Base-by-base conservation (phyloP, 441 rosid genomes). In the Corymbia citriodora region DNA sequence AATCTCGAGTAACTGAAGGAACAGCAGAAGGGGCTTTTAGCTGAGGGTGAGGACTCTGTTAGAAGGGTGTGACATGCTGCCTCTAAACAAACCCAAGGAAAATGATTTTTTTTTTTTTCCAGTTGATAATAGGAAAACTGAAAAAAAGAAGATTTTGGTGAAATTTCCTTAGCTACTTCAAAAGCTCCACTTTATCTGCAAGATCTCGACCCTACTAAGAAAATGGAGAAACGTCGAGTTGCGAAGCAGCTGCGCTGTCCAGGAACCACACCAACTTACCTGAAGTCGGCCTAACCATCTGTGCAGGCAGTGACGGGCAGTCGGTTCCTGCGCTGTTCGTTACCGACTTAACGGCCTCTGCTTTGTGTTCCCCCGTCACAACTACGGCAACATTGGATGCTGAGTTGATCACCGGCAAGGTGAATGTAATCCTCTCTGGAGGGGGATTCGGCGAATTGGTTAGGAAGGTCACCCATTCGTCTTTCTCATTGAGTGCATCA, bases 401-500 rank as follows among this genome's bases (percentile, higher is more conserved):
- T 2, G 99, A 94, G 93, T 97, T 97, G 92, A 98, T 98, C 92
- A 98, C 99, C 1, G 99, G 99, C 88, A 98, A 90, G 89, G 99
- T 98, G 93, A 97, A 97, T 40, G 99, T 97, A 92, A 98, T 96
- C 93, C 99, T 96, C 95, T 97, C 99, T 0, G 96, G 98, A 45
- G 99, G 99, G 59, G 98, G 94, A 90, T 94, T 93, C 8, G 99
- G 98, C 50, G 99, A 96, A 91, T 98, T 92, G 5, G 96, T 96
- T 68, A 97, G 93, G 87, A 93, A 98, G 33, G 97, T 95, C 54
- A 97, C 96, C 99, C 99, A 98, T 27, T 95, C 96, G 9, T 95
- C 93, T 50, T 94, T 95, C 93, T 94, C 95, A 21, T 93, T 93
- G 9, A 96, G 96, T 59, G 92, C 92, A 12, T 94, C 53, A 81